These are phyloP conservation scores for Saturnispora serradocipensis DNA, from an alignment of 805 yeast species.

Conservation along the genomic window DNA sequence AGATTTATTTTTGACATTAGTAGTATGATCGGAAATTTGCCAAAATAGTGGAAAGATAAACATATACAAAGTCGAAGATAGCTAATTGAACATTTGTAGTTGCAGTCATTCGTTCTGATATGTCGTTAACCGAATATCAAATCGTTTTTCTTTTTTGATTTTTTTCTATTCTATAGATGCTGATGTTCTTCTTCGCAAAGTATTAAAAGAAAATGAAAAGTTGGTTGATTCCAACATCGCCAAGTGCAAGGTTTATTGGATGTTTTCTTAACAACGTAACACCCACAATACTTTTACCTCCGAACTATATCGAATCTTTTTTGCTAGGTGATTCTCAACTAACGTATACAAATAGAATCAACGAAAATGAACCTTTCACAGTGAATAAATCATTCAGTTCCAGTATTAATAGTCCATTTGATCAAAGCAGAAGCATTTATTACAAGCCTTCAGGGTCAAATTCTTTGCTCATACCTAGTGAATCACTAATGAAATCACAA, in stretches of 20 bases:
- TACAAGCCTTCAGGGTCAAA: not conserved
- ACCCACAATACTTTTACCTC: not conserved
- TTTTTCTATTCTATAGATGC: not conserved
- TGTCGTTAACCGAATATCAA: not conserved
- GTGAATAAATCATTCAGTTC: not conserved
- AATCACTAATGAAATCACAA: not conserved
- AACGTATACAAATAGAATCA: slow-evolving; percentile 1
- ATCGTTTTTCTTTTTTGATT: not conserved
- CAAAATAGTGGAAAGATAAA: too few species aligned
- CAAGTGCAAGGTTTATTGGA: not conserved
- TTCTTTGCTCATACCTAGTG: not conserved
- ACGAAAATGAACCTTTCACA: not conserved
- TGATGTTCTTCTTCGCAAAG: not conserved
- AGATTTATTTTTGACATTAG: too few species aligned
- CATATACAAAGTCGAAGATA: too few species aligned
- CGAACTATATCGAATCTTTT: not conserved
- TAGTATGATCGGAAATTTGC: too few species aligned
- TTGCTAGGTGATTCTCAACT: not conserved
- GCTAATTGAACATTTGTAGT: too few species aligned
- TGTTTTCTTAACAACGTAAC: not conserved
- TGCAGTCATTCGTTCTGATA: not conserved
- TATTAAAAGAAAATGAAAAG: not conserved
- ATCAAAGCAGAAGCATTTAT: not conserved
- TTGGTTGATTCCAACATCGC: not conserved
- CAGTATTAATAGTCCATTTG: not conserved